phyloP scores from a whole-genome alignment of 176 grass and related monocot genomes.

The Musa troglodytarum region DNA sequence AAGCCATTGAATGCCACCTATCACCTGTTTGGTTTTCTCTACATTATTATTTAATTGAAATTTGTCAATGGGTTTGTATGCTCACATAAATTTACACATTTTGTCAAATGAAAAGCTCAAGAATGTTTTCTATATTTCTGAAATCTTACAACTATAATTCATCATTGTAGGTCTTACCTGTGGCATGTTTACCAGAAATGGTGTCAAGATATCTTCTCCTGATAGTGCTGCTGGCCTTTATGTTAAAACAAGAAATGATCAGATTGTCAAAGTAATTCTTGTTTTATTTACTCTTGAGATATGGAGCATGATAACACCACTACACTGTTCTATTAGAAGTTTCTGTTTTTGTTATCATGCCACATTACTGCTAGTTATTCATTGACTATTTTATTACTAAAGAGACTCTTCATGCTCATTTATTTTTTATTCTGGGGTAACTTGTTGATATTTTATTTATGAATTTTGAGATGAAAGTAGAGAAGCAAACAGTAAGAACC shows the following conservation, averaged over 20 bases:
- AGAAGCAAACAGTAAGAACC: too few relatives aligned
- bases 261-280: conserved; percentile 53
- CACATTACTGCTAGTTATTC: too few relatives aligned
- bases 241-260: conserved; percentile 57
- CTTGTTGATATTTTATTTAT: too few relatives aligned
- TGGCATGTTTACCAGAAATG: conserved; percentile 81
- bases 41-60: background rate
- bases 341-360: too few relatives aligned
- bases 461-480: too few relatives aligned
- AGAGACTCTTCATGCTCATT: too few relatives aligned
- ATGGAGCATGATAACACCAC: background rate
- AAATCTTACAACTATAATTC: background rate
- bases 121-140: background rate
- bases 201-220: conserved; percentile 59
- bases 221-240: conserved; percentile 85
- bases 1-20: too few relatives aligned
- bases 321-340: background rate
- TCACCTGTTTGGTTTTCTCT: too few relatives aligned
- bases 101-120: background rate
- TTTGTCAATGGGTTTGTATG: background rate
- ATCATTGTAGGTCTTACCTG: conserved; percentile 65
- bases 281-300: background rate
- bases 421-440: too few relatives aligned
- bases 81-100: background rate
- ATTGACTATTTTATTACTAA: too few relatives aligned